Evolutionary conservation across 208 protist species (phyloP), one percentile per base, ranked within the genome.

Genomic region (Trypanosoma rangeli): DNA sequence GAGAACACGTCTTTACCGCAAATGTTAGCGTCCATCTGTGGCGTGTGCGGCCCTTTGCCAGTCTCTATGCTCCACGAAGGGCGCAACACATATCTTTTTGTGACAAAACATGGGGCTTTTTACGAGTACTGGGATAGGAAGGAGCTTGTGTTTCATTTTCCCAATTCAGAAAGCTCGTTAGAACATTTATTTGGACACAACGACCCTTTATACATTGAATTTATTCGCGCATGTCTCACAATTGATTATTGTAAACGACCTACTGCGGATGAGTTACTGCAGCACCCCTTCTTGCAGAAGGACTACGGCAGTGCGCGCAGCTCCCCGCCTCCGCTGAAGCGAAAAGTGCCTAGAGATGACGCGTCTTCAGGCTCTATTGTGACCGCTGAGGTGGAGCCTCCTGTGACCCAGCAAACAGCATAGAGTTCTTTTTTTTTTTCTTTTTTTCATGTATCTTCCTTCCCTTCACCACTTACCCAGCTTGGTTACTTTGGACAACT

Each of bases 1-100:
- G 79, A 94, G 39, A 93, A 92, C 56, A 83, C 87, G 44, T 87
- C 86, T 3, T 55, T 92, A 3, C 61, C 69, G 15, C 78, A 83
- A 33, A 87, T 92, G 79, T 74, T 96, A 42, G 85, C 85, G 0
- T 82, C 86, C 3, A 90, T 94, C 13, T 46, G 57, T 33, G 70
- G 62, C 28, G 74, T 92, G 9, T 78, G 84, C 48, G 83, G 83
- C 26, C 67, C 76, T 2, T 79, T 92, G 29, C 74, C 78, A 20
- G n/a, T 49, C 18, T 28, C 63, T 4, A 70, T 93, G 64, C 73
- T 93, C 0, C 59, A 74, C 62, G 57, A 80, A 20, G 88, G 79
- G 29, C 73, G 77, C 16, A 76, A 87, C 59, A 74, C 67, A 56
- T 35, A 74, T 29, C 74, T 78, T 35, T 86, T 79, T 67, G 82